Evolutionary conservation across 441 rosid species (phyloP).

Genomic region (Dalechampia spathulata): DNA sequence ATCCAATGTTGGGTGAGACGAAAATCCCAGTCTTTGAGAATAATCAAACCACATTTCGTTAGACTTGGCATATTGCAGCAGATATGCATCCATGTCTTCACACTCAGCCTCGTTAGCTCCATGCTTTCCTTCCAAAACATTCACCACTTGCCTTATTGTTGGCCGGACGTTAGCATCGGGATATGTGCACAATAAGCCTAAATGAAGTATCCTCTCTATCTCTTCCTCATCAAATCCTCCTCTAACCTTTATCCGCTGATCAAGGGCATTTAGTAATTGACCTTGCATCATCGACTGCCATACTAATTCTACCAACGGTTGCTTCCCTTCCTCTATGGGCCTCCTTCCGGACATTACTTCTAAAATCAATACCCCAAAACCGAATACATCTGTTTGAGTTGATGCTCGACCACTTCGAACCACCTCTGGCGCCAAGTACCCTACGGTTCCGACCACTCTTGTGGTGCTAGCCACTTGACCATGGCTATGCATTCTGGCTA

Average conservation of each 20-base stretch:
- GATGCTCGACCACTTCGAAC: constrained; percentile 56
- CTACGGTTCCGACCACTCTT: constrained; percentile 60
- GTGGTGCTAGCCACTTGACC: constrained; percentile 51
- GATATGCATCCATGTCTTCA: constrained; percentile 50
- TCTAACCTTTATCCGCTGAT: constrained; percentile 25
- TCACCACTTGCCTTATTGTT: constrained; percentile 68
- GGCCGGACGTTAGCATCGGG: constrained; percentile 55
- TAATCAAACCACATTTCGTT: constrained; percentile 35
- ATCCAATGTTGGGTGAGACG: constrained; percentile 47
- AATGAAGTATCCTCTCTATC: constrained; percentile 42
- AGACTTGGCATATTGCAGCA: constrained; percentile 26
- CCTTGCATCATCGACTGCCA: constrained; percentile 48
- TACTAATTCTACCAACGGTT: constrained; percentile 43
- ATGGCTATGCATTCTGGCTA: constrained; percentile 62
- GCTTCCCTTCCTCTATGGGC: constrained; percentile 61
- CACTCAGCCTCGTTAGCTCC: constrained; percentile 35
- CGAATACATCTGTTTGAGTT: constrained; percentile 51
- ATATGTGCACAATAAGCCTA: constrained; percentile 62
- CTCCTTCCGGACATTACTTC: constrained; percentile 80
- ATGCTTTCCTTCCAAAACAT: constrained; percentile 49
- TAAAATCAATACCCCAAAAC: constrained; percentile 52
- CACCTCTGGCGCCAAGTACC: constrained; percentile 73
- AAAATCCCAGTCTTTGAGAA: constrained; percentile 25
- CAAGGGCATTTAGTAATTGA: constrained; percentile 28
- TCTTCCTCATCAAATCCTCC: constrained; percentile 31